Evolutionary conservation across 345 rosid species (phyloP).

Genomic region (Rhodamnia rubescens): DNA sequence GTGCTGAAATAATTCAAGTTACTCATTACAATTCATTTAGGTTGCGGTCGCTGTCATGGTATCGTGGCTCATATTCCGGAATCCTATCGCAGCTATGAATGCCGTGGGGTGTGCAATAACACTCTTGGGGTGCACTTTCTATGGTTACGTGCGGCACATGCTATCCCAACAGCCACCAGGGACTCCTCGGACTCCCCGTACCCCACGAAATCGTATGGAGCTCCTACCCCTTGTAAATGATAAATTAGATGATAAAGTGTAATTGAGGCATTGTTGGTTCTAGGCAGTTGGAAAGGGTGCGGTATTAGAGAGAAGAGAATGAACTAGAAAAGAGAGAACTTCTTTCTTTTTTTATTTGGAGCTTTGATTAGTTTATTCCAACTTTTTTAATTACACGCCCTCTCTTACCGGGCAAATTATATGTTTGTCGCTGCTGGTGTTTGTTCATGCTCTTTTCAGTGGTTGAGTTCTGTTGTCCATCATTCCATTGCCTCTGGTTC

Average conservation of each 20-base stretch:
- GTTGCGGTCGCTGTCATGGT: constrained; percentile 93
- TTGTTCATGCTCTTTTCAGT: background rate
- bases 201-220: constrained; percentile 69
- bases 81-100: constrained; percentile 80
- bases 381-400: background rate
- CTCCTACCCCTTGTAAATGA: constrained; percentile 88
- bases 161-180: constrained; percentile 75
- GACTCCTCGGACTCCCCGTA: constrained; percentile 83
- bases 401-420: background rate
- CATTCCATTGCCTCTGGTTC: background rate
- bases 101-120: constrained; percentile 94
- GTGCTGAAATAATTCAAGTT: background rate
- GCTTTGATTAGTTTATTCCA: background rate
- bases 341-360: background rate
- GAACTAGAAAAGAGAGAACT: background rate
- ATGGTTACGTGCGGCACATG: constrained; percentile 86
- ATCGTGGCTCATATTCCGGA: constrained; percentile 88
- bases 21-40: constrained; percentile 16
- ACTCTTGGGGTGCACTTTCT: constrained; percentile 86
- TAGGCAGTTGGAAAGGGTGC: background rate
- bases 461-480: background rate
- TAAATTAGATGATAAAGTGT: constrained; percentile 79
- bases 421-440: background rate
- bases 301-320: background rate
- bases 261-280: background rate